These are phyloP conservation scores for Orbilia quercus DNA, from an alignment of 2,329 filamentous ascomycete genomes.

Conservation along the genomic window DNA sequence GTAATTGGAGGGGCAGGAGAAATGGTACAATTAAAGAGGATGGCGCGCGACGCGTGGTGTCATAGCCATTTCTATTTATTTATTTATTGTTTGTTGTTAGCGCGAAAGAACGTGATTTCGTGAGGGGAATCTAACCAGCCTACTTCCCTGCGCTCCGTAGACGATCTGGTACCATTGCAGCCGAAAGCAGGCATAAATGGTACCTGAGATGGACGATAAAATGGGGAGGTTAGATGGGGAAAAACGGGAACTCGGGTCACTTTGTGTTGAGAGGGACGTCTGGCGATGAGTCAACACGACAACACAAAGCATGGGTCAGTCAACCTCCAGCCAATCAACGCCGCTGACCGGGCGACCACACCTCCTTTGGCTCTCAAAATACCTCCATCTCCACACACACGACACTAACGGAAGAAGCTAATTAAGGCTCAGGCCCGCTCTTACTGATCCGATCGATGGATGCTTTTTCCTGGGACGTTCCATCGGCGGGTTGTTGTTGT, in stretches of 20 bases:
- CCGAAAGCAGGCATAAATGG: not conserved
- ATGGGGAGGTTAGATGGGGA: conserved; percentile 27
- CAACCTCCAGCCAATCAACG: conserved; percentile 26
- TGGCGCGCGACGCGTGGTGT: conserved; percentile 52
- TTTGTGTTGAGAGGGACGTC: conserved; percentile 25
- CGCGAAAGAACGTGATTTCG: conserved; percentile 54
- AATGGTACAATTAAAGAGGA: conserved; percentile 26
- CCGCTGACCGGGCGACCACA: conserved; percentile 9
- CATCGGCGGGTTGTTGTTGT: not conserved
- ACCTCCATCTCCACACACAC: too few relatives aligned
- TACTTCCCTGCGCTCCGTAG: conserved; percentile 19
- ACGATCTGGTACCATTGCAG: not conserved
- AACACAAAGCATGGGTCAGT: conserved; percentile 23
- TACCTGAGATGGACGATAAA: conserved; percentile 1
- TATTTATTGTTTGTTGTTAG: too few relatives aligned
- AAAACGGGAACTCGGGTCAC: conserved; percentile 21
- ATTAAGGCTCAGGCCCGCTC: conserved; percentile 46
- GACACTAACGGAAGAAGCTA: conserved; percentile 24
- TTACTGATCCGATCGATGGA: conserved; percentile 35
- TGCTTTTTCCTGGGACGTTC: conserved; percentile 18
- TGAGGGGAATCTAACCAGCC: not conserved
- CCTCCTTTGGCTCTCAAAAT: conserved; percentile 26
- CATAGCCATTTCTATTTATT: not conserved
- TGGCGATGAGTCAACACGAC: conserved; percentile 44
- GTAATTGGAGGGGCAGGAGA: conserved; percentile 24